Base-by-base conservation (phyloP, 139 green algal genomes). In the Picochlorum sp. region DNA sequence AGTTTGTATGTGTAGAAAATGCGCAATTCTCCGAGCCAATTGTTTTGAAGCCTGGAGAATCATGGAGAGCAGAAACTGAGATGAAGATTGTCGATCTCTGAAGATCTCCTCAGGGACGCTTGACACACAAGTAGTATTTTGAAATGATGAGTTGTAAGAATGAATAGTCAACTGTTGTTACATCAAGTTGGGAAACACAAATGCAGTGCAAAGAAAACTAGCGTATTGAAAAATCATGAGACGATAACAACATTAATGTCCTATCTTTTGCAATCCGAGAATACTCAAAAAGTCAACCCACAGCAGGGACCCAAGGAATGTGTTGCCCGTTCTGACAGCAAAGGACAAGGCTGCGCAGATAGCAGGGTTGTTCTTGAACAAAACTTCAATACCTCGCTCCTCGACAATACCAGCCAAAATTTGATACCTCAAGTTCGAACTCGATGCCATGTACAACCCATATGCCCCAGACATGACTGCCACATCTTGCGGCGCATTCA, bases 381-480 rank as follows among this genome's bases (percentile, higher is more conserved):
- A 4, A 3, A 52, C 71, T 82, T 97, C 90, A 49, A 98, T 92
- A 59, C 89, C 83, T 11, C 92, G 82, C 85, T 98, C 86, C 82
- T 98, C 92, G 8, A 98, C 56, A 8, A 97, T 69, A 34, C 92
- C 92, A 57, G 92, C 90, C 49, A 96, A 65, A 8, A 96, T 58
- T 80, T 95, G 88, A 57, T 83, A 92, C 13, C 90, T 82, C 57
- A 98, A 67, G 83, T 98, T 98, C 73, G 72, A 86, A 16, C 78
- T 92, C 10, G 86, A 72, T 18, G 83, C 84, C 93, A 98, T 98
- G 85, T 97, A 98, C 1, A 78, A 68, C n/a, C 85, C 94, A 68
- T 98, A 98, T 0, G 84, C 85, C 2, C 82, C 64, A 32, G 72
- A 86, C 34, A 86, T 95, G 13, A 60, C 58, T 6, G 95, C 38